phyloP scores from a whole-genome alignment of 2,329 filamentous ascomycete genomes.

The Lachnellula hyalina region DNA sequence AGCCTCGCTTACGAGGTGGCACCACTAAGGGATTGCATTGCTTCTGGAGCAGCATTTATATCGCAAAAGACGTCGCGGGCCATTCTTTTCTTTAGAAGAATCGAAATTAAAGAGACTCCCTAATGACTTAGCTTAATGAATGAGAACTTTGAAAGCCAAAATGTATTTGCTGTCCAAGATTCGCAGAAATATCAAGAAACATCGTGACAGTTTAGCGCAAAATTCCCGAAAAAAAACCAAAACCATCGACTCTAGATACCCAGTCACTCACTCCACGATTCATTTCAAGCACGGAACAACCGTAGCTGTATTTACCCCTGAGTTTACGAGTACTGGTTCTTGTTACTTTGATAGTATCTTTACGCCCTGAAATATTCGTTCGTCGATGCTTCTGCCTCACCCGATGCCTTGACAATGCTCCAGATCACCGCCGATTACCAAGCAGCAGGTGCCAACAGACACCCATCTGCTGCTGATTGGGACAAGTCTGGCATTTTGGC shows the following conservation, averaged over 20 bases:
- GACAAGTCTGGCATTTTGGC: conserved; percentile 67
- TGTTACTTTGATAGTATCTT: too few species aligned
- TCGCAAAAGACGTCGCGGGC: too few species aligned
- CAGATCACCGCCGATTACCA: conserved; percentile 26
- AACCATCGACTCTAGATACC: too few species aligned
- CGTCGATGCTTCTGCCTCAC: conserved; percentile 1
- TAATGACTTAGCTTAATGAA: too few species aligned
- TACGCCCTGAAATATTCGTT: too few species aligned
- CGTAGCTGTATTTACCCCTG: too few species aligned
- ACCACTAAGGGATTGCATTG: not conserved
- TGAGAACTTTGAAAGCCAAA: not conserved
- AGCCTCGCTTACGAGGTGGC: too few species aligned
- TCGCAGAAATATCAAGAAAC: not conserved
- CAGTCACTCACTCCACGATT: too few species aligned
- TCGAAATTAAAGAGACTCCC: too few species aligned
- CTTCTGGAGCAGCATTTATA: not conserved
- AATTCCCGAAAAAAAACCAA: not conserved
- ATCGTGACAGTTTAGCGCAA: conserved; percentile 6
- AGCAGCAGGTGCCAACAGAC: conserved; percentile 79
- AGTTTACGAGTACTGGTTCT: too few species aligned
- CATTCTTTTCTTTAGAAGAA: too few species aligned
- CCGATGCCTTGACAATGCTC: conserved; percentile 19
- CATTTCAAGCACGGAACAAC: too few species aligned
- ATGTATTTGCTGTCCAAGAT: not conserved
- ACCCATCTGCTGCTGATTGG: conserved; percentile 90